A percentile compares a stretch with the other conserved stretches of the same genome.
phyloP scores from a whole-genome alignment of 1,284 basidiomycete genomes.

The Sporisorium iseilematis-ciliati region DNA sequence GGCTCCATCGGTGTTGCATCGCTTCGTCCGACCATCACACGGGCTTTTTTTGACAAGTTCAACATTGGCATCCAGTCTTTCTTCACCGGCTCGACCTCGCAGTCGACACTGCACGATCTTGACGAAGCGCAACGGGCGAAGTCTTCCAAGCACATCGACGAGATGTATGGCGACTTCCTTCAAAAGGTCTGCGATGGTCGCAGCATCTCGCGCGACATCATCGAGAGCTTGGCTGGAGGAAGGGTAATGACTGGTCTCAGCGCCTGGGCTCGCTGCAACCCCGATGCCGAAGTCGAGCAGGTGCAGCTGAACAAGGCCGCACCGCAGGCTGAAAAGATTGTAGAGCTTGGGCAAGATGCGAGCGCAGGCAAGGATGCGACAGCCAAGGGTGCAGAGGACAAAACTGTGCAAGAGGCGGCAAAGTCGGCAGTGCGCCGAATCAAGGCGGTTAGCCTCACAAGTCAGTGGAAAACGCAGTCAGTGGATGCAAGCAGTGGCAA shows the following conservation, averaged over 20 bases:
- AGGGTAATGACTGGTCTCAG: constrained; percentile 71
- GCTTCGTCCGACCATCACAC: constrained; percentile 70
- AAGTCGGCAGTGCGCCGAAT: constrained; percentile 44
- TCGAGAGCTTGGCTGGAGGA: constrained; percentile 71
- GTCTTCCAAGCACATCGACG: constrained; percentile 68
- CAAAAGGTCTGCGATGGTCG: constrained; percentile 70
- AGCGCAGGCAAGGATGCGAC: constrained; percentile 18
- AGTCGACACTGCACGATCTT: constrained; percentile 68
- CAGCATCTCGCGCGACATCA: constrained; percentile 67
- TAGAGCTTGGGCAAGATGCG: constrained; percentile 35
- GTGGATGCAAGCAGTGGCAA: constrained; percentile 45
- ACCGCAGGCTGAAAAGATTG: constrained; percentile 25
- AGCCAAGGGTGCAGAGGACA: constrained; percentile 5
- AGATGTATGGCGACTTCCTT: constrained; percentile 69
- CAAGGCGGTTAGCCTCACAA: constrained; percentile 45
- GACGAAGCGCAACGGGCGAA: constrained; percentile 64
- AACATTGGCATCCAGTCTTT: constrained; percentile 70
- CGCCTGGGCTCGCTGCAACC: constrained; percentile 67
- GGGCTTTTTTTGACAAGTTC: constrained; percentile 70
- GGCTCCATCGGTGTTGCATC: constrained; percentile 71
- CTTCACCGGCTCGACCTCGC: constrained; percentile 70
- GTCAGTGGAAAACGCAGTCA: constrained; percentile 56
- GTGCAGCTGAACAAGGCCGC: constrained; percentile 13
- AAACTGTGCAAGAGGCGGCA: constrained; percentile 28
- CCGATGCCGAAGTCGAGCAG: constrained; percentile 37